These are phyloP conservation scores for Neobulgaria alba DNA, from an alignment of 2,329 filamentous ascomycete species.

Conservation along the genomic window DNA sequence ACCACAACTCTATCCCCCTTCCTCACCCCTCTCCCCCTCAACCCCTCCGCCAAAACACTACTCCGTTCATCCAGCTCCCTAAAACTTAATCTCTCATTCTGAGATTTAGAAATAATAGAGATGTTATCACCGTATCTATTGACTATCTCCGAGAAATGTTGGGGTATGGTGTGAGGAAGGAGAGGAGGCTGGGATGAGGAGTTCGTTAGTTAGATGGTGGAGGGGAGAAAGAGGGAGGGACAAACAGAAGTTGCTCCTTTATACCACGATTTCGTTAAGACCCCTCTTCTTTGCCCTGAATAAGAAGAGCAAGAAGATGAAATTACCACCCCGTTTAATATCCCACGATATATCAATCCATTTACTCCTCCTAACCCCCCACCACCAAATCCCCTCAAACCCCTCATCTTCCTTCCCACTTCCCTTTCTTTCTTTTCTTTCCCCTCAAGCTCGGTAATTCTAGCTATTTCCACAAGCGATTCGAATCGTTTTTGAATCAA, in stretches of 20 bases:
- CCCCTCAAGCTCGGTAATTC: too few relatives aligned
- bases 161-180: slow-evolving; percentile 58
- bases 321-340: too few relatives aligned
- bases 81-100: slow-evolving; percentile 58
- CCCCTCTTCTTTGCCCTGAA: too few relatives aligned
- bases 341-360: too few relatives aligned
- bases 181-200: slow-evolving; percentile 48
- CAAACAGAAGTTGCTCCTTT: background rate
- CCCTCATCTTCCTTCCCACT: too few relatives aligned
- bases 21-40: slow-evolving; percentile 60
- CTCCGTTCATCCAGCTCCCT: slow-evolving; percentile 65
- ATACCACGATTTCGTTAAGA: too few relatives aligned
- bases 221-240: background rate
- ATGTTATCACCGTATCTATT: slow-evolving; percentile 53
- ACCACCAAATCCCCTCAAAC: too few relatives aligned
- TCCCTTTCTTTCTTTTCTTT: too few relatives aligned
- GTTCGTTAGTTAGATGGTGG: slow-evolving; percentile 6
- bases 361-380: too few relatives aligned
- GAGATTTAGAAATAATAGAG: slow-evolving; percentile 47
- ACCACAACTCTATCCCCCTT: slow-evolving; percentile 83
- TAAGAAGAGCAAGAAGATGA: too few relatives aligned
- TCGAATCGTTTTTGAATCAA: too few relatives aligned
- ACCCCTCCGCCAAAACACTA: slow-evolving; percentile 63
- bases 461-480: too few relatives aligned
- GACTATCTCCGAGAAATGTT: slow-evolving; percentile 63